Base-by-base conservation (phyloP, 441 rosid species). In the Geranium incanum region DNA sequence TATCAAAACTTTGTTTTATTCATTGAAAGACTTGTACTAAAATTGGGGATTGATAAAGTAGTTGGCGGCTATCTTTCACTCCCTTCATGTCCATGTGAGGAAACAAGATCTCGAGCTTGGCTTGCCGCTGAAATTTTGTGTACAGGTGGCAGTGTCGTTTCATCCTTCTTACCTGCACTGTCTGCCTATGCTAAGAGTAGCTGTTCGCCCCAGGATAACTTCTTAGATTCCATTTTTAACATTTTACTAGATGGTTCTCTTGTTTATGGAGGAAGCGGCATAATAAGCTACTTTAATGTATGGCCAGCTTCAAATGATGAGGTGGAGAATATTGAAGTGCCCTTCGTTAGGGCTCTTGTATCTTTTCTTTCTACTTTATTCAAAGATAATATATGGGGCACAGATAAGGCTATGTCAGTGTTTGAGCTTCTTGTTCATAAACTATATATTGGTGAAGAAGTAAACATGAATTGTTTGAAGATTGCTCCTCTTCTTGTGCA, bases 191-290 rank as follows among this genome's bases (percentile, higher is more conserved):
- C 86, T 81, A 85, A 80, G 85, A 78, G 76, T 69, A 79, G 77
- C 76, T 65, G 43, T 67, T 63, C 73, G 72, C 75, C 74, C 45
- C 71, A 39, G 70, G 85, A 83, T 74, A 78, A 75, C 77, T 75
- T 86, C 19, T 79, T 95, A 68, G 89, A 90, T 80, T 84, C 89
- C 68, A 72, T 88, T 76, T 84, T 92, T 77, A 77, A 84, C 80
- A 88, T 87, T 81, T 81, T 95, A 80, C 89, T 95, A 72, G 87
- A 84, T 78, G 96, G 97, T 72, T 89, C 97, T 72, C 92, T 95
- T 71, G 80, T 86, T 78, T 89, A 82, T 75, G 96, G 85, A 74
- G 84, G 80, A 82, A 77, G 72, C 76, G 77, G 72, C 63, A 37
- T 52, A 39, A 79, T 68, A 70, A 72, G 78, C 79, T 75, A 65